These are phyloP conservation scores for Cryptosporidium sp. DNA, from an alignment of 169 alveolate genomes.

Conservation along the genomic window DNA sequence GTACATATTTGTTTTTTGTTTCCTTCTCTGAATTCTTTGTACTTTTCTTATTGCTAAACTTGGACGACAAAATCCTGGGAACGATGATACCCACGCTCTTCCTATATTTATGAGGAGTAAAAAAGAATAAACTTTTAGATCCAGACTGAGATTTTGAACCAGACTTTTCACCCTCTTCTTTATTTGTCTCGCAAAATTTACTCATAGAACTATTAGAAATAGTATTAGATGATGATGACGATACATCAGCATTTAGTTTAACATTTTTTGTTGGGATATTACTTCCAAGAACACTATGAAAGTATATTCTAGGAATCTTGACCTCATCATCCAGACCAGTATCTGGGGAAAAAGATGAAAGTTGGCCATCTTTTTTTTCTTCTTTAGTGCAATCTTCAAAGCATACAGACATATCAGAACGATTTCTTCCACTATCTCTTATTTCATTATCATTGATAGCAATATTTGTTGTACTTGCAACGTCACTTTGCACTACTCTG, in stretches of 20 bases:
- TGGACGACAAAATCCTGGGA: constrained; percentile 19
- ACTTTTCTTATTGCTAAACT: not conserved
- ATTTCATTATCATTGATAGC: not conserved
- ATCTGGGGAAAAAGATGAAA: not conserved
- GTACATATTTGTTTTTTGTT: constrained; percentile 22
- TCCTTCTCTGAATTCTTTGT: constrained; percentile 5
- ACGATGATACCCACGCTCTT: constrained; percentile 54
- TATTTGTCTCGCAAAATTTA: not conserved
- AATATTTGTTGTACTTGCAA: not conserved
- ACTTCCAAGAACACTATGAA: not conserved
- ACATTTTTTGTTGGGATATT: not conserved
- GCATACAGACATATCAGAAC: not conserved
- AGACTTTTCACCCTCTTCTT: not conserved
- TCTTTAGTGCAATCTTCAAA: not conserved
- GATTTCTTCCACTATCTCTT: not conserved
- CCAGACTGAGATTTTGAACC: not conserved
- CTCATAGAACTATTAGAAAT: not conserved
- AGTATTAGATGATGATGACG: not conserved
- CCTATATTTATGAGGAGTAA: constrained; percentile 64
- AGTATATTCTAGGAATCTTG: not conserved
- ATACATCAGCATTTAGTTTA: not conserved
- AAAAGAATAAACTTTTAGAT: not conserved
- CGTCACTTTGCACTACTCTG: constrained; percentile 25
- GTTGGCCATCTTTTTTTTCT: not conserved
- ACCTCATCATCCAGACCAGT: not conserved